phyloP scores from a whole-genome alignment of 1,139 yeast species.

The Hanseniaspora sp. region DNA sequence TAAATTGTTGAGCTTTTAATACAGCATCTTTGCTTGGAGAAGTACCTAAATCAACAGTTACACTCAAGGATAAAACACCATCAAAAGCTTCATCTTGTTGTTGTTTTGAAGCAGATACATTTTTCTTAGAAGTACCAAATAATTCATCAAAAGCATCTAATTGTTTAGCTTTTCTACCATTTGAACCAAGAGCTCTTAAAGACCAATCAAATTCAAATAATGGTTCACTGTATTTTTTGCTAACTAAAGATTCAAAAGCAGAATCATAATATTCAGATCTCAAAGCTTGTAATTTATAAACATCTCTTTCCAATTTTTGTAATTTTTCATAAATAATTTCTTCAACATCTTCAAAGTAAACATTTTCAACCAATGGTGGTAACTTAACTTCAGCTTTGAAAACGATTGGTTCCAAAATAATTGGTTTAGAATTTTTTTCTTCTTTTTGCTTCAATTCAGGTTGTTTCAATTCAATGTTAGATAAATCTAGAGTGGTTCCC shows the following conservation, averaged over 20 bases:
- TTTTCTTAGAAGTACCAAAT: slow-evolving; percentile 22
- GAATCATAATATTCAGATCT: slow-evolving; percentile 46
- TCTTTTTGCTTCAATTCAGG: slow-evolving; percentile 32
- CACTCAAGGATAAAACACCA: slow-evolving; percentile 18
- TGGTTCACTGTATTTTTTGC: slow-evolving; percentile 37
- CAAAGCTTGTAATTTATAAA: slow-evolving; percentile 18
- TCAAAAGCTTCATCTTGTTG: not conserved
- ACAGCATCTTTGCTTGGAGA: slow-evolving; percentile 24
- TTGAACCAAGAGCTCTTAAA: slow-evolving; percentile 20
- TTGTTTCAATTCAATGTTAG: slow-evolving; percentile 47
- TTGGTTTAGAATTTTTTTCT: slow-evolving; percentile 9
- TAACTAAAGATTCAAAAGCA: slow-evolving; percentile 53
- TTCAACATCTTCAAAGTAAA: slow-evolving; percentile 1
- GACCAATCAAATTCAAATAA: slow-evolving; percentile 40
- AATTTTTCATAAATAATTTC: not conserved
- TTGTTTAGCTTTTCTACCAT: slow-evolving; percentile 25
- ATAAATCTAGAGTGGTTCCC: slow-evolving; percentile 61
- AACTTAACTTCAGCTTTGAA: slow-evolving; percentile 18
- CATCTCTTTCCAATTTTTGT: slow-evolving; percentile 4
- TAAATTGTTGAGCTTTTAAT: slow-evolving; percentile 24
- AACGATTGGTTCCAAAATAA: slow-evolving; percentile 25
- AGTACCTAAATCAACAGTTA: slow-evolving; percentile 33
- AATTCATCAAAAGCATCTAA: slow-evolving; percentile 40
- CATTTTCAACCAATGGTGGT: not conserved
- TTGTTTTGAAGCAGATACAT: not conserved